Base-by-base conservation (phyloP, 1,284 basidiomycete genomes). In the Cutaneotrichosporon mucoides region DNA sequence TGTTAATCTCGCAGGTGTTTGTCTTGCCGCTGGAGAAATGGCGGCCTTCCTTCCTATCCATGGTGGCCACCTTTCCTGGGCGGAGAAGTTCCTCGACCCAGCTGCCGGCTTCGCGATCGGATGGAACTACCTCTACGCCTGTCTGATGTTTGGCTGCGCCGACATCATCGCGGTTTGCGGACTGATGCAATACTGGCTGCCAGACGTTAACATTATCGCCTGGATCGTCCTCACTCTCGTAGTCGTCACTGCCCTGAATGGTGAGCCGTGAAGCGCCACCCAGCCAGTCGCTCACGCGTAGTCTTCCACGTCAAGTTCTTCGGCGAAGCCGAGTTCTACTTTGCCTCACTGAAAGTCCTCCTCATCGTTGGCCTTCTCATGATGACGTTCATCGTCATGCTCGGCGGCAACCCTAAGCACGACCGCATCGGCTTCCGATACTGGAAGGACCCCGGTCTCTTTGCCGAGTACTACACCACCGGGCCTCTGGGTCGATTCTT, bases 351-450 rank as follows among this genome's bases (percentile, higher is more conserved):
- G 35, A 64, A 64, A 16, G 45, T 61, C 35, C 35, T 64, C 13
- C 56, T 64, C 45, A 59, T 61, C 35, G 5, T 53, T 13, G 41
- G 38, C 4, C 40, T 56, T 4, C 47, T 56, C 10, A 24, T 56
- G 24, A 49, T 56, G 46, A 36, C 55, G 12, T 56, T 56, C 46
- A 43, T 56, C 34, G 47, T 49, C 46, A 56, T 56, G 55, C 64
- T 66, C 3, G 71, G 71, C 4, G 71, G 69, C 12, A 71, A 69
- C 53, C 71, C 71, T 0, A 34, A 59, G 6, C 57, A 66, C 34
- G 68, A 71, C 57, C 50, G 63, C 11, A 66, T 63, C 43, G 68
- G 66, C n/a, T 69, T 69, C 60, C 53, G 66, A 4, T 70, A 66
- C 55, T 71, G 71, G 69, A 61, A 65, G 24, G 61, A 60, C 36